These are phyloP conservation scores for Leccinum subtestaceum DNA, from an alignment of 768 basidiomycete species.

Conservation along the genomic window DNA sequence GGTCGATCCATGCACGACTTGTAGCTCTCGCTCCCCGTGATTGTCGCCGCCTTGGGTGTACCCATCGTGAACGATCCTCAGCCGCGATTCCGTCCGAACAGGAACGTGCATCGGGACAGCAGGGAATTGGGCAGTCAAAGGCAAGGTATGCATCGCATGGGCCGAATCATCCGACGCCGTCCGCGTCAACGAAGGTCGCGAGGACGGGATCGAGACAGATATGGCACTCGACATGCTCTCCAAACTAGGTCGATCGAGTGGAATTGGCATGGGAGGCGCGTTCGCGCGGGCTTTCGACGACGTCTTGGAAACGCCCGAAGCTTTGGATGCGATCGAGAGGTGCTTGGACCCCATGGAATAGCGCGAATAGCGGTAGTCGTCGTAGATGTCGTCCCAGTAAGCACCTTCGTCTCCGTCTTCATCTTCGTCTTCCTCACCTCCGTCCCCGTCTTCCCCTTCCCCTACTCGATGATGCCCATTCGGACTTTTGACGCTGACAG, in stretches of 20 bases:
- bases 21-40: conserved; percentile 17
- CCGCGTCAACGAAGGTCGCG: conserved; percentile 22
- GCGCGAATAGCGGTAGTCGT: conserved; percentile 73
- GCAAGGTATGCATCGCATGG: conserved; percentile 15
- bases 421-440: conserved; percentile 14
- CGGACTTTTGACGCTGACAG: conserved; percentile 7
- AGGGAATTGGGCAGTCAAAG: conserved; percentile 31
- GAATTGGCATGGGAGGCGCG: conserved; percentile 27
- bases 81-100: conserved; percentile 30
- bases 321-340: conserved; percentile 20
- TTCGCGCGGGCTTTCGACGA: conserved; percentile 25
- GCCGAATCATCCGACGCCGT: conserved; percentile 25
- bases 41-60: conserved; percentile 18
- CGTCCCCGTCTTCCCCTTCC: conserved; percentile 12
- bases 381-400: conserved; percentile 79
- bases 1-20: conserved; percentile 22
- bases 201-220: conserved; percentile 14
- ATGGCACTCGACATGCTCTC: conserved; percentile 24
- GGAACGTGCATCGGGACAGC: conserved; percentile 32
- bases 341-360: conserved; percentile 46
- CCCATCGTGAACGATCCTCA: conserved; percentile 30
- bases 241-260: conserved; percentile 25
- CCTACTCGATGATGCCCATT: background rate
- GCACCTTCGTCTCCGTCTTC: conserved; percentile 32
- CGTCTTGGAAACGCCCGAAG: conserved; percentile 23